Base-by-base conservation (phyloP, 225 moss, liverwort and hornwort species). In the Physcomitrium patens region DNA sequence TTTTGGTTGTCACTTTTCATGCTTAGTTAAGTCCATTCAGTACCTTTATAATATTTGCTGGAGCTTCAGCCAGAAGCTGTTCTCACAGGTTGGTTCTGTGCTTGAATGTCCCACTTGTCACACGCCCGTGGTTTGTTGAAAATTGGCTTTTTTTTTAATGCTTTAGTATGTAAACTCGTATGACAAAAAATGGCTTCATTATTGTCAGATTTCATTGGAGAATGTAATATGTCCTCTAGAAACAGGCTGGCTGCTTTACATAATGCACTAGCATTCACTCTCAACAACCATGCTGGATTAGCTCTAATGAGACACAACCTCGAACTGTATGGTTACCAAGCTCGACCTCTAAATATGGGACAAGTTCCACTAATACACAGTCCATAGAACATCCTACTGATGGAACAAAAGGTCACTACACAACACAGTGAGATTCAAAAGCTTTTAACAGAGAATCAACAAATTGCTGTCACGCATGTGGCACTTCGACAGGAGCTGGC, bases 401-500 rank as follows among this genome's bases (percentile, higher is more conserved):
- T 92, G 12, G 94, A 92, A 73, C 90, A 94, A 20, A 92, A 92
- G 64, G 71, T 92, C 20, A 76, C 61, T 12, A 75, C 86, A 2
- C 92, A 92, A 26, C 92, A 94, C 22, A 80, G 77, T 9, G 94
- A 94, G 78, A 90, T 94, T 49, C 89, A 90, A 54, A 83, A 88
- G 70, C 89, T 94, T n/a, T 77, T 94, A 6, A 86, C 94, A 28
- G 94, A 92, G 47, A 92, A 94, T 12, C 94, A 94, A 77, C 92
- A 90, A 26, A 87, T 94, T 23, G 94, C 92, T 49, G 92, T 90
- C 6, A 90, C 92, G 0, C 94, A 94, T 84, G 94, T 94, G 7
- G 94, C 92, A 2, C 89, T 92, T 20, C 81, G 94, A 45, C 94
- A 94, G 27, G 94, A 94, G 65, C 71, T 92, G 46, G 89, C 92